phyloP scores from a whole-genome alignment of 257 asterid species.

The Solanum virginianum region DNA sequence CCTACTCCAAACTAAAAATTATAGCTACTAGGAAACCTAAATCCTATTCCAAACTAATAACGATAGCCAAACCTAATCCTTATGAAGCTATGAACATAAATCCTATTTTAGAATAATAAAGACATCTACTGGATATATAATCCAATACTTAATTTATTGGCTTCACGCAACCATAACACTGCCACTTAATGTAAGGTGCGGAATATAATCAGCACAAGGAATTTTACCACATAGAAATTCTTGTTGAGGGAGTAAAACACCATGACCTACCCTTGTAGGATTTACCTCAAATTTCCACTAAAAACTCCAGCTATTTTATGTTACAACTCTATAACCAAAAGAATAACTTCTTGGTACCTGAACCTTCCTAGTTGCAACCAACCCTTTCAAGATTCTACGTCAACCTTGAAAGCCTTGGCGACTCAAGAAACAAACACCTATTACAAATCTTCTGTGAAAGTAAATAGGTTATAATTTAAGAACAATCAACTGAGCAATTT shows the following conservation, averaged over 20 bases:
- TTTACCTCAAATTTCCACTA: neutral
- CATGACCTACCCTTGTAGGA: neutral
- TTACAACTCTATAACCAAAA: neutral
- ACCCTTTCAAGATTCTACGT: neutral
- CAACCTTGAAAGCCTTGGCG: neutral
- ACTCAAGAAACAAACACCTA: neutral
- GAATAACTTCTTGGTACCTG: neutral
- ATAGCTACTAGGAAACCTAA: too few relatives aligned
- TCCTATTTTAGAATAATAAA: too few relatives aligned
- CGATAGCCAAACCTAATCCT: too few relatives aligned
- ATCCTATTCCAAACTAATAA: too few relatives aligned
- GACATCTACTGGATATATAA: too few relatives aligned
- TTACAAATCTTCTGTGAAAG: neutral
- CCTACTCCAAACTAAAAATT: too few relatives aligned
- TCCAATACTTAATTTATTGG: too few relatives aligned
- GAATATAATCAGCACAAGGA: neutral
- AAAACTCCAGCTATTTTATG: neutral
- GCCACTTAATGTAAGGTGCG: neutral
- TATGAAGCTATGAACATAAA: too few relatives aligned
- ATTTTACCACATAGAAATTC: neutral
- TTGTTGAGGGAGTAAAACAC: neutral
- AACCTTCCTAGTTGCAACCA: neutral
- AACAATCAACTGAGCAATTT: neutral
- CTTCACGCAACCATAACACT: too few relatives aligned
- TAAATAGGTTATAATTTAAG: neutral